Evolutionary conservation across 352 stramenopile genomes (phyloP).

Genomic region (Aphanomyces cochlioides): DNA sequence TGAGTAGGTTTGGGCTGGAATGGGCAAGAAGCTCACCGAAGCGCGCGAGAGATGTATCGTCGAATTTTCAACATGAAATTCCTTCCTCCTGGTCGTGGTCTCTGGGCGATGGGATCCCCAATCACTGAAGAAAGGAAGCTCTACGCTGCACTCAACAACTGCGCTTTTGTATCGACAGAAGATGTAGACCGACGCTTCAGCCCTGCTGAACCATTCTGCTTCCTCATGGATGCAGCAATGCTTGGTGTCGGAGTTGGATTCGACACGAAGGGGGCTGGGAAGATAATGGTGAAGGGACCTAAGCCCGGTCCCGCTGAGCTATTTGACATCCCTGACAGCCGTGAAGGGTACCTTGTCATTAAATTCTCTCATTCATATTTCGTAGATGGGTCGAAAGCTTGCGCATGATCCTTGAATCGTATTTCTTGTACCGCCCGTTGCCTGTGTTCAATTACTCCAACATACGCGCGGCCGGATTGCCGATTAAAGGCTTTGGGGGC

Average conservation of each 20-base stretch:
- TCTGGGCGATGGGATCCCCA: constrained; percentile 92
- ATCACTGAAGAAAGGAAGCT: constrained; percentile 84
- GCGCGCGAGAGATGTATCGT: constrained; percentile 87
- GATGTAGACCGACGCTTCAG: constrained; percentile 56
- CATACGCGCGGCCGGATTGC: constrained; percentile 76
- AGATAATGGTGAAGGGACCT: constrained; percentile 46
- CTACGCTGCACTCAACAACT: constrained; percentile 91
- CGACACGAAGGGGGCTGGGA: constrained; percentile 85
- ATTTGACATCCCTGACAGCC: constrained; percentile 54
- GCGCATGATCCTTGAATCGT: constrained; percentile 72
- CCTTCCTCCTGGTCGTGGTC: constrained; percentile 84
- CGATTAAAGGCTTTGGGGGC: constrained; percentile 89
- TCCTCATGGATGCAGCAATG: constrained; percentile 95
- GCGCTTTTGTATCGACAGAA: constrained; percentile 88
- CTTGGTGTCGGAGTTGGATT: constrained; percentile 92
- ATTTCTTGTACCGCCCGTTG: constrained; percentile 53
- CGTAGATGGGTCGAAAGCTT: constrained; percentile 84
- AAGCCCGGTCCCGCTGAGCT: constrained; percentile 28
- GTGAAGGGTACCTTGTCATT: constrained; percentile 41
- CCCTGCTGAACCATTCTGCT: constrained; percentile 85
- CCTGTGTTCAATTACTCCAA: constrained; percentile 78
- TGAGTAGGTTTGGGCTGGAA: constrained; percentile 61
- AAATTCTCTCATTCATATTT: not conserved
- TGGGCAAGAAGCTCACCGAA: constrained; percentile 41
- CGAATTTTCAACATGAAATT: constrained; percentile 95